Evolutionary conservation across 2,329 filamentous ascomycete genomes (phyloP), one percentile per base, ranked within the genome.

Genomic region (Elsinoe arachidis): DNA sequence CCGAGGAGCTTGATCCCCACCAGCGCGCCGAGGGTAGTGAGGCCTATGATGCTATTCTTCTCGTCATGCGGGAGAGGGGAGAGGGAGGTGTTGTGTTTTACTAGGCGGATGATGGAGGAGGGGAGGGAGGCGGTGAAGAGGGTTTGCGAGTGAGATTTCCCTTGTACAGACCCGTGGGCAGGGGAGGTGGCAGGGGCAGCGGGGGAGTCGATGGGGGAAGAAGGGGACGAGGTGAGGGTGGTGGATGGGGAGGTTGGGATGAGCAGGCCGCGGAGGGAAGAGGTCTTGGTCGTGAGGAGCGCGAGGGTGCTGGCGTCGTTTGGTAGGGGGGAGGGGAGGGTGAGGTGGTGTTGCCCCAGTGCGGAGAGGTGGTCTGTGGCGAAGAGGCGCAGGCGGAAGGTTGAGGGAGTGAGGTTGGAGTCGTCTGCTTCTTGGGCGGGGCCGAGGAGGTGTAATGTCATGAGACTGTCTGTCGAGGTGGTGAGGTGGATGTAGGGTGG

Each of bases 1-100:
- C 78, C 74, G 0, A 97, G 72, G 12, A 91, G 72, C 1, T 80
- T 80, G 63, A 96, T 86, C 14, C 73, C 69, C 43, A 76, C 74
- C 12, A 83, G 65, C 1, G 76, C 73, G 34, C 80, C 80, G 58
- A 80, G 78, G 56, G 76, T 72, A 49, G 76, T 76, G 19, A 74
- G 74, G 21, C 77, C 74, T 12, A 82, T 63, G 23, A 79, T 73
- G 33, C 80, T 69, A 39, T 76, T 72, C n/a, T 68, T 65, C 0
- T 75, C 64, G 21, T 79, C 62, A 41, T 74, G 73, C 5, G 7
- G 26, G 5, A 68, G 34, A 55, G 1, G 65, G 57, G 60, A 74
- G 59, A 66, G 71, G 55, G 64, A 73, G 12, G 23, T 66, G 65
- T 72, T 60, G 74, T 76, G 66, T 78, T 78, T 59, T 53, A 80